Percentiles rank a stretch among this genome's conserved stretches.
These are phyloP conservation scores for Apiospora arundinis DNA, from an alignment of 2,329 filamentous ascomycete species.

Conservation along the genomic window DNA sequence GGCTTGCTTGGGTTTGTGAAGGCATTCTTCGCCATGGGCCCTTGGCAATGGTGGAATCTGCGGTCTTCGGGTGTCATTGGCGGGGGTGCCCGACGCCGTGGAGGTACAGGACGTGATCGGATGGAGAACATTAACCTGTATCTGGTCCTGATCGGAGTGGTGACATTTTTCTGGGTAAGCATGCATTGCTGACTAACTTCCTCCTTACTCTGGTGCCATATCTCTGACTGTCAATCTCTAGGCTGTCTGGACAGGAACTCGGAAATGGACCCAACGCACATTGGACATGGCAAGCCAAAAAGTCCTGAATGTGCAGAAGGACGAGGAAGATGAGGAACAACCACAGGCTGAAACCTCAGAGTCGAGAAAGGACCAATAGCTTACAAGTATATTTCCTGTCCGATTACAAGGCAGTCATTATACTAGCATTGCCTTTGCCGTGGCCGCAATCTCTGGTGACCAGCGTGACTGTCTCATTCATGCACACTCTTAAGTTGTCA, in stretches of 20 bases:
- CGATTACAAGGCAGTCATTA: background rate
- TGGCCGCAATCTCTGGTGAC: background rate
- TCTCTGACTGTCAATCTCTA: conserved; percentile 40
- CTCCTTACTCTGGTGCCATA: conserved; percentile 24
- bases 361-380: conserved; percentile 28
- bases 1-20: conserved; percentile 87
- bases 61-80: conserved; percentile 64
- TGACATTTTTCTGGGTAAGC: conserved; percentile 79
- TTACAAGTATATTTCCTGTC: conserved; percentile 21
- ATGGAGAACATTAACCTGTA: conserved; percentile 80
- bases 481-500: conserved; percentile 99
- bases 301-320: conserved; percentile 80
- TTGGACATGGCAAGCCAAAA: conserved; percentile 79
- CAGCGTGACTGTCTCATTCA: conserved; percentile 25
- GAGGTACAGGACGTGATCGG: conserved; percentile 75
- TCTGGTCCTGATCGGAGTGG: conserved; percentile 79
- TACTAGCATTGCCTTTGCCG: background rate
- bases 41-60: conserved; percentile 80
- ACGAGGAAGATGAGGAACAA: conserved; percentile 52
- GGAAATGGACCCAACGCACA: conserved; percentile 73
- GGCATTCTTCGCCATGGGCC: conserved; percentile 73
- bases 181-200: background rate
- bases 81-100: conserved; percentile 58
- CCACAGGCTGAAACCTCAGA: conserved; percentile 37
- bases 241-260: conserved; percentile 83